Percentiles rank a stretch among this genome's conserved stretches.
Conservation (phyloP, 164 flowering plant species). For the Magnolia sinica region DNA sequence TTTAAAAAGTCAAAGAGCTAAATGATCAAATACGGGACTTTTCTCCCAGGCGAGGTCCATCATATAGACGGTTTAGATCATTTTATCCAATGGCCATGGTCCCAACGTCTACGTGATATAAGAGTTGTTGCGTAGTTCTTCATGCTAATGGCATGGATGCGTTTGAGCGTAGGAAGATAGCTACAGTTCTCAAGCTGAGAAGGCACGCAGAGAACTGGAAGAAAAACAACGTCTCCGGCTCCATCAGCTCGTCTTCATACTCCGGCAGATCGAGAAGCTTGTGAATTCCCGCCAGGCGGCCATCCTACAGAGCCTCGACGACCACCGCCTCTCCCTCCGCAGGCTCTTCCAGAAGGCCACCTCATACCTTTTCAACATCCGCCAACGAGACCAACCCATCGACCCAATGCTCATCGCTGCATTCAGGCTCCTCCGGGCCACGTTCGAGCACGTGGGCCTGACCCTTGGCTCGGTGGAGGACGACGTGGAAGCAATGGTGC, state of each 20-base stretch:
- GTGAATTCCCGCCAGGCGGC: slow-evolving; percentile 34
- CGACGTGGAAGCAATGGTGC: slow-evolving; percentile 37
- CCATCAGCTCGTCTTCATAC: slow-evolving; percentile 34
- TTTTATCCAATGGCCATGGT: too few relatives aligned
- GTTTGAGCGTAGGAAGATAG: slow-evolving; percentile 24
- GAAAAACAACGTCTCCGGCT: slow-evolving; percentile 35
- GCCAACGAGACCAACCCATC: slow-evolving; percentile 16
- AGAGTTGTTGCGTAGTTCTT: too few relatives aligned
- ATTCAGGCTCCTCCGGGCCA: slow-evolving; percentile 30
- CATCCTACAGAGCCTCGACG: slow-evolving; percentile 31
- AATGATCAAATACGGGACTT: too few relatives aligned
- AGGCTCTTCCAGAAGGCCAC: slow-evolving; percentile 34
- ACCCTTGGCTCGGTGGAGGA: slow-evolving; percentile 38
- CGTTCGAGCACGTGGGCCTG: slow-evolving; percentile 21
- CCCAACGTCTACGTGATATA: too few relatives aligned
- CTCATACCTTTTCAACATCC: slow-evolving; percentile 18
- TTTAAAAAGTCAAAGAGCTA: too few relatives aligned
- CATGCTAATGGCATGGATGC: neutral
- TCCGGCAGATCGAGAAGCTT: slow-evolving; percentile 33
- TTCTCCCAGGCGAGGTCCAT: too few relatives aligned
- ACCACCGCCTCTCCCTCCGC: slow-evolving; percentile 21
- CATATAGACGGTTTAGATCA: too few relatives aligned
- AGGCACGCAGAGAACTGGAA: slow-evolving; percentile 31
- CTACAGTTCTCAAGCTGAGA: slow-evolving; percentile 21
- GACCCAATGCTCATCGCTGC: slow-evolving; percentile 17